Base-by-base conservation (phyloP, 306 rosid genomes). In the Rosa rugosa region DNA sequence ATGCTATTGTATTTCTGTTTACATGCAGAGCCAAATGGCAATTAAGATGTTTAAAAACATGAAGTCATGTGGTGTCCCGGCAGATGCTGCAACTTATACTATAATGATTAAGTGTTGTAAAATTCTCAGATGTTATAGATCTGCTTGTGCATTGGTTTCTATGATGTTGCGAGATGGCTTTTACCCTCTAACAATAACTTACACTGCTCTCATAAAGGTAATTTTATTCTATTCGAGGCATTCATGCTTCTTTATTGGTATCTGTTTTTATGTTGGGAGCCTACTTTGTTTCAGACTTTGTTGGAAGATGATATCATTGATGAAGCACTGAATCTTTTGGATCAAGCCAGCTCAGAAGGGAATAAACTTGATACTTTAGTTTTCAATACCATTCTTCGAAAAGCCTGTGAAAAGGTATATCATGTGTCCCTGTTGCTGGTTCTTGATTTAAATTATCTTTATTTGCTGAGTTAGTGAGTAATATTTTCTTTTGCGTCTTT, bases 151-250 rank as follows among this genome's bases (percentile, higher is more conserved):
- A 76, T 83, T 94, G 80, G 76, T 89, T 77, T 83, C 98, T 70
- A 73, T 78, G 89, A 94, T 92, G 97, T 72, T 92, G 71, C 94
- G 91, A 67, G 78, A 84, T 60, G 98, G 98, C 49, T 92, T 89
- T 87, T 34, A 45, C 80, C 94, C 89, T 14, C 65, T 50, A 72
- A 66, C 79, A 34, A 72, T 84, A 76, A 84, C 97, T 68, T 92
- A 86, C 85, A 87, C 91, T 22, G 51, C 84, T 66, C 87, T 94
- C 64, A 74, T 90, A 27, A 87, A 94, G 97, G 98, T 68, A 53
- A 41, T 6, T 42, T 5, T 31, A 64, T 63, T 18, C 46, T 62
- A 34, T 44, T 49, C 25, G 62, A 4, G 45, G 18, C 36, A 7
- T 75, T 65, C 44, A 8, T 31, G 36, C 45, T 75, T 65, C 62